Base-by-base conservation (phyloP, 2,329 filamentous ascomycete genomes). In the Meredithiella fracta region DNA sequence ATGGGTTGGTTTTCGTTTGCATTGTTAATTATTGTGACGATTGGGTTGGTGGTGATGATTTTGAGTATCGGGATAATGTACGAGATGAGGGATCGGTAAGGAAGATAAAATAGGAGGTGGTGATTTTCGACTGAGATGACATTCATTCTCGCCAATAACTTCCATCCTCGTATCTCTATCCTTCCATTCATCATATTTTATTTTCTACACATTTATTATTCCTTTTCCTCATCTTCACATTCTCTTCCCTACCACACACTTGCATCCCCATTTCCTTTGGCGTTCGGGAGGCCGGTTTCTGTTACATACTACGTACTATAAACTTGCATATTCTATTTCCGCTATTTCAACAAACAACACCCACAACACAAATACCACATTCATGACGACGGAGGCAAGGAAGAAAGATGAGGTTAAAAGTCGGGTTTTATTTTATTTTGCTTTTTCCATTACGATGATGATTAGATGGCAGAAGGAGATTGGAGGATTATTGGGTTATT, bases 1-100 rank as follows among this genome's bases (percentile, higher is more conserved):
- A 76, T 98, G 65, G 92, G 92, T 58, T 98, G 92, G 92, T 97
- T 98, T 70, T 86, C 87, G 44, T 97, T 98, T 65, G 85, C 86
- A 22, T 69, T 97, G 54, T 76, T 98, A 61, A 94, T 98, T 63
- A 84, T 97, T 60, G 91, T 97, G 54, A 97, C 91, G 51, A 92
- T 97, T 65, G 92, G 91, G 56, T 70, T 97, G 68, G 73, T 98
- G 60, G 85, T 96, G 65, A 97, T 97, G 89, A 95, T 96, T 64
- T 72, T 97, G 67, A 96, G 89, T 71, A 92, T 96, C 66, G 79
- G 83, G 62, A 76, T 95, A 57, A 72, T 96, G 61, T 77, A 80
- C 62, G 77, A 85, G 63, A 70, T 80, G 23, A 26, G 23, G 25
- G 6, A n/a, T n/a, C 22, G 44, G 22, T 25, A 15, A 26, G 17